Evolutionary conservation across 2,329 filamentous ascomycete species (phyloP).

Genomic region (Calonectria multiphialidica): DNA sequence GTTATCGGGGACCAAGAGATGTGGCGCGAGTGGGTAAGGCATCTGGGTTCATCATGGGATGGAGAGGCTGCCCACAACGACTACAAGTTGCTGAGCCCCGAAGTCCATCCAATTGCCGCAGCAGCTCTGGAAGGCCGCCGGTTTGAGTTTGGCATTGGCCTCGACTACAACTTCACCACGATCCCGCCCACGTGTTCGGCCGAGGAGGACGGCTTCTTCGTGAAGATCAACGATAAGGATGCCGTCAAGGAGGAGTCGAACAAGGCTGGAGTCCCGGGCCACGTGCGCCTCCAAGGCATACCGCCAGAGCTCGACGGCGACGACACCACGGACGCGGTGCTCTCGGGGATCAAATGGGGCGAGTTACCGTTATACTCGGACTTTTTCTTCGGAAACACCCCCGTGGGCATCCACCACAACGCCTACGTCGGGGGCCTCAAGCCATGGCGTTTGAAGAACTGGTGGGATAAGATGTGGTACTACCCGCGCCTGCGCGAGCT

Average conservation of each 20-base stretch:
- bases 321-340: slow-evolving; percentile 22
- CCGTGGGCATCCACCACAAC: slow-evolving; percentile 53
- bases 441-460: slow-evolving; percentile 45
- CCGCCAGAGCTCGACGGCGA: slow-evolving; percentile 42
- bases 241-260: slow-evolving; percentile 39
- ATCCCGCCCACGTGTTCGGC: slow-evolving; percentile 52
- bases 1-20: slow-evolving; percentile 55
- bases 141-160: slow-evolving; percentile 54
- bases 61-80: slow-evolving; percentile 36
- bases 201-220: slow-evolving; percentile 52
- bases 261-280: slow-evolving; percentile 47
- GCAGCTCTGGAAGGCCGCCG: slow-evolving; percentile 43
- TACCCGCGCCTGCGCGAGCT: slow-evolving; percentile 47
- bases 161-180: slow-evolving; percentile 54
- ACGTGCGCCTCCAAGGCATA: slow-evolving; percentile 43
- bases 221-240: slow-evolving; percentile 42
- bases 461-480: slow-evolving; percentile 54
- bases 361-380: slow-evolving; percentile 50
- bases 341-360: slow-evolving; percentile 45
- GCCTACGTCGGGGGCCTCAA: slow-evolving; percentile 50
- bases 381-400: slow-evolving; percentile 51
- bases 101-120: slow-evolving; percentile 42
- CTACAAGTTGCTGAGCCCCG: slow-evolving; percentile 19
- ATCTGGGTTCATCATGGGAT: slow-evolving; percentile 48
- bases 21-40: slow-evolving; percentile 49